phyloP scores from a whole-genome alignment of 2,329 filamentous ascomycete genomes.

The Balansia obtecta region DNA sequence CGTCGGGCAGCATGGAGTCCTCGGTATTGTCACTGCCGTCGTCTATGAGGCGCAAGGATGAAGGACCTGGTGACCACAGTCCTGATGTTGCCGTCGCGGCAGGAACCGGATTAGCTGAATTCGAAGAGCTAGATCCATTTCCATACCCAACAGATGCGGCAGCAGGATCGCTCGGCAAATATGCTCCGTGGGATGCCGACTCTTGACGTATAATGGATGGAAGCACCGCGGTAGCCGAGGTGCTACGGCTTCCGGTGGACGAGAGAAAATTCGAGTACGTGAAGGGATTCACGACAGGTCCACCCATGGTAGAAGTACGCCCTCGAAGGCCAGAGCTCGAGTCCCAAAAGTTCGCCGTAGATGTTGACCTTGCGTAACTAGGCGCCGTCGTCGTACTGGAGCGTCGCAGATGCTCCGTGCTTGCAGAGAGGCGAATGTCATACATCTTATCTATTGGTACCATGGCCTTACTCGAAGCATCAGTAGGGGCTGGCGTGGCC shows the following conservation, averaged over 20 bases:
- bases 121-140: constrained; percentile 7
- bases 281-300: constrained; percentile 21
- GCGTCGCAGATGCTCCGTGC: constrained; percentile 55
- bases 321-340: constrained; percentile 18
- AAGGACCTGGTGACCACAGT: constrained; percentile 23
- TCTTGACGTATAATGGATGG: constrained; percentile 17
- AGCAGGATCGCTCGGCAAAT: constrained; percentile 10
- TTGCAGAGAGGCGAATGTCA: constrained; percentile 63
- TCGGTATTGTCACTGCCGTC: constrained; percentile 35
- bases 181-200: constrained; percentile 15
- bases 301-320: constrained; percentile 19
- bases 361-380: constrained; percentile 19
- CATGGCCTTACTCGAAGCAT: constrained; percentile 15
- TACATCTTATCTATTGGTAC: constrained; percentile 49
- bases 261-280: constrained; percentile 30
- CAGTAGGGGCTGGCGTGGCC: constrained; percentile 11
- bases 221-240: constrained; percentile 28
- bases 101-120: constrained; percentile 12
- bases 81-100: constrained; percentile 14
- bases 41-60: constrained; percentile 30
- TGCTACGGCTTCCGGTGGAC: constrained; percentile 28
- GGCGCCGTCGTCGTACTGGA: constrained; percentile 22
- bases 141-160: constrained; percentile 7
- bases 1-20: constrained; percentile 40
- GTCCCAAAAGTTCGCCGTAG: constrained; percentile 20